Evolutionary conservation across 2,329 filamentous ascomycete species (phyloP), one percentile per base, ranked within the genome.

Genomic region (Penicillium sp.): DNA sequence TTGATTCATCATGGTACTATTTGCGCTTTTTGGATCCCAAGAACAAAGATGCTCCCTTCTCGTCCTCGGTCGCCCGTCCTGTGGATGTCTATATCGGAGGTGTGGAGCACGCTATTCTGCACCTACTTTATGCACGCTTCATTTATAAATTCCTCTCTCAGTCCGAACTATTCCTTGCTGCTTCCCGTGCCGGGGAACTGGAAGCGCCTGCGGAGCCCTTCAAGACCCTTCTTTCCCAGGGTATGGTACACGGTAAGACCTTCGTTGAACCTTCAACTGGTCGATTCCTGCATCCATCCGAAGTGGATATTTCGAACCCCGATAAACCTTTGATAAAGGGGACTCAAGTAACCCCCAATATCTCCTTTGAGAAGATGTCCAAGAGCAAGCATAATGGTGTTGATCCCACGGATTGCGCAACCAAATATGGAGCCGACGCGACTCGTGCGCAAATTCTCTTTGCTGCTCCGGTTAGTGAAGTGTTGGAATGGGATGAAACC

Each of bases 311-410:
- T 4, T 79, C 77, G 3, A 79, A 83, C 36, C 77, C 82, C 0
- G 74, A 77, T 0, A 75, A 76, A 11, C 89, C 89, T 1, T 77
- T 79, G 50, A 82, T 94, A n/a, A 79, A 79, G 16, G 79, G 81
- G 0, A 89, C 85, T 0, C 84, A 85, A 3, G 74, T 82, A 44
- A 65, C 68, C 0, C 85, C 88, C 1, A 82, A 77, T 24, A 74
- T 91, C 16, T 87, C 84, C 1, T 96, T 83, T 64, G 91, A 96
- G 71, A 96, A 96, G 70, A 96, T 96, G 92, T 94, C 90, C 34
- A 96, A 96, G 75, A 95, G 90, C 66, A 96, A 96, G 73, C 82
- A 94, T 76, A 96, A 96, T 67, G 92, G 92, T 23, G 90, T 96
- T 6, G 91, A 96, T 67, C 92, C 92, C 0, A 86, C 84, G 0